These are phyloP conservation scores for Cryptococcus amylolentus DNA, from an alignment of 1,284 basidiomycete species.

Conservation along the genomic window DNA sequence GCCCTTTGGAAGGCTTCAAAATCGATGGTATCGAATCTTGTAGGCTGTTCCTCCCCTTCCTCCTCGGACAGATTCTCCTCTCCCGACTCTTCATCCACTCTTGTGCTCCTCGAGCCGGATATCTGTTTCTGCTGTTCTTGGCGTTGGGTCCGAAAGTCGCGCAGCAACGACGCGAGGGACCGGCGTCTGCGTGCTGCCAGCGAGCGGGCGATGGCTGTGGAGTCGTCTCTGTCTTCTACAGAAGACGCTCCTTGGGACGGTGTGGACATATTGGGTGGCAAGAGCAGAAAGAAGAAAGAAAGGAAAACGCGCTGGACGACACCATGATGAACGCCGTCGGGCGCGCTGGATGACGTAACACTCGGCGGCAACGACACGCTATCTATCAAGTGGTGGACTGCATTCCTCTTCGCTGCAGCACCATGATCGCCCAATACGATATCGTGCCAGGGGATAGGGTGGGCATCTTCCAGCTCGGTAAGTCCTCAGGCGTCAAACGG, in stretches of 20 bases:
- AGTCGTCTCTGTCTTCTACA: slow-evolving; percentile 4
- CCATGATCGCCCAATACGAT: slow-evolving; percentile 58
- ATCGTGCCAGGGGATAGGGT: slow-evolving; percentile 71
- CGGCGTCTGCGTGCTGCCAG: slow-evolving; percentile 7
- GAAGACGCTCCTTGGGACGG: not conserved
- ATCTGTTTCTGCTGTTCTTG: slow-evolving; percentile 1
- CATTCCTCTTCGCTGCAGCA: not conserved
- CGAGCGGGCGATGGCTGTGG: slow-evolving; percentile 6
- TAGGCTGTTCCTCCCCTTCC: slow-evolving; percentile 7
- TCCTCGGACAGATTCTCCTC: slow-evolving; percentile 5
- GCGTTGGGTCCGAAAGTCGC: not conserved
- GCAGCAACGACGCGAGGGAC: slow-evolving; percentile 6
- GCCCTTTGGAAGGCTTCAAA: slow-evolving; percentile 12
- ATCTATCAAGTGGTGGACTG: too few relatives aligned
- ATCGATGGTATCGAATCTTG: slow-evolving; percentile 10
- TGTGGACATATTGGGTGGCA: too few relatives aligned
- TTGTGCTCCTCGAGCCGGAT: not conserved
- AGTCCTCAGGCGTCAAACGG: not conserved
- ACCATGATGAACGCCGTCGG: too few relatives aligned
- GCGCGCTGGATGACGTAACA: too few relatives aligned
- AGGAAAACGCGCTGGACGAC: too few relatives aligned
- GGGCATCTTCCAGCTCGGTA: slow-evolving; percentile 73
- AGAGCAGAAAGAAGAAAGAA: too few relatives aligned
- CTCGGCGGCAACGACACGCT: too few relatives aligned
- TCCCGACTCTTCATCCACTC: slow-evolving; percentile 5